phyloP scores from a whole-genome alignment of 164 flowering plant genomes.

The Aristolochia californica region DNA sequence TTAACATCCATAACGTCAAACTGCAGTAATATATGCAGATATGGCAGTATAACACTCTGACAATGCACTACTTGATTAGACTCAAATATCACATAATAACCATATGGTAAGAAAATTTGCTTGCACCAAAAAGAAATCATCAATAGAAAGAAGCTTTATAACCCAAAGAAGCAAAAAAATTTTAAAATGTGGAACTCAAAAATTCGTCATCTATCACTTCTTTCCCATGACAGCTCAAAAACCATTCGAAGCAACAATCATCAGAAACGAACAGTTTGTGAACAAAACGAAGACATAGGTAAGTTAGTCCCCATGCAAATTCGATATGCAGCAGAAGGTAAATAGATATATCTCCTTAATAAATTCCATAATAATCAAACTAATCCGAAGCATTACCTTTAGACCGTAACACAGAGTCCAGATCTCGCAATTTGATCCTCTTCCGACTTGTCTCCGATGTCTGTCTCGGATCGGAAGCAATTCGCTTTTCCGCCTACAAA shows the following conservation, averaged over 20 bases:
- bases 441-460: constrained; percentile 19
- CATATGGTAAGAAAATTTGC: too few species aligned
- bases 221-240: neutral
- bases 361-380: neutral
- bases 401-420: constrained; percentile 27
- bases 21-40: too few species aligned
- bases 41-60: too few species aligned
- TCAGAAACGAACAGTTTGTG: neutral
- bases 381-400: constrained; percentile 14
- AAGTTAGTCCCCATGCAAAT: neutral
- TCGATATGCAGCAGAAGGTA: neutral
- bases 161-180: too few species aligned
- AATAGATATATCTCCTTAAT: neutral
- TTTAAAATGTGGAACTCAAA: too few species aligned
- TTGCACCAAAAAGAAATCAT: too few species aligned
- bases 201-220: too few species aligned
- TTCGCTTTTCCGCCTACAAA: constrained; percentile 27
- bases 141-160: too few species aligned
- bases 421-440: constrained; percentile 48
- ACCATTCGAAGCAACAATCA: neutral
- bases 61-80: too few species aligned
- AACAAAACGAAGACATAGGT: neutral
- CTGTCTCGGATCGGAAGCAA: constrained; percentile 18
- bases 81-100: too few species aligned
- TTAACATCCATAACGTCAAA: too few species aligned